phyloP scores from a whole-genome alignment of 2,329 filamentous ascomycete species.

The Penicillium concentricum region DNA sequence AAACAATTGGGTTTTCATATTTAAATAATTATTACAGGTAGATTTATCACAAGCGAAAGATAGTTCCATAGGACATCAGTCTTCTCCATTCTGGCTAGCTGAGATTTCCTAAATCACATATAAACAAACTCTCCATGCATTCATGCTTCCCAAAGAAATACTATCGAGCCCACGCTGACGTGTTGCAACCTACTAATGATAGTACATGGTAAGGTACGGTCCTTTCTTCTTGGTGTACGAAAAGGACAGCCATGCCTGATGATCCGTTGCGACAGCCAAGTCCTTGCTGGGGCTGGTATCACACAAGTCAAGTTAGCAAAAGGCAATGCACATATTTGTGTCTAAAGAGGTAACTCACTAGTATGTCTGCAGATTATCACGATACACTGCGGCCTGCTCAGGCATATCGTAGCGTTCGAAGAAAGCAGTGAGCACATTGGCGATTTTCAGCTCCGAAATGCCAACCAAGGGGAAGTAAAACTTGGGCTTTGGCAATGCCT shows the following conservation, averaged over 20 bases:
- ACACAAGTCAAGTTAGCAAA: background rate
- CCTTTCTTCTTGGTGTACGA: constrained; percentile 8
- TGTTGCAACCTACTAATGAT: background rate
- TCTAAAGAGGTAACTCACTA: constrained; percentile 3
- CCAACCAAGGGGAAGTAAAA: constrained; percentile 14
- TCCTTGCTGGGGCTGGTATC: background rate
- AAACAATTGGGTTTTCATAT: too few relatives aligned
- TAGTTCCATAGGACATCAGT: too few relatives aligned
- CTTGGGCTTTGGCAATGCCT: constrained; percentile 4
- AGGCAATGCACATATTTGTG: accelerated
- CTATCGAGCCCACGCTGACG: background rate
- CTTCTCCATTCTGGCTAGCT: background rate
- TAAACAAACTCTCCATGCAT: background rate
- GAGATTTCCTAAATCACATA: background rate
- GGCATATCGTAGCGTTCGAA: constrained; percentile 2
- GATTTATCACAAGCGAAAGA: too few relatives aligned
- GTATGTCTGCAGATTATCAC: constrained; percentile 8
- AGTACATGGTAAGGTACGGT: constrained; percentile 9
- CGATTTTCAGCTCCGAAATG: constrained; percentile 9
- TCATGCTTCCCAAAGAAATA: background rate
- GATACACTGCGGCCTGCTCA: constrained; percentile 6
- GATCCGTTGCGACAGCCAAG: constrained; percentile 4
- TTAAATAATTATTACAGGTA: too few relatives aligned
- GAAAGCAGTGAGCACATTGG: background rate
- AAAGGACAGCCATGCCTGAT: constrained; percentile 8